A percentile compares a stretch with the other conserved stretches of the same genome.
phyloP scores from a whole-genome alignment of 768 basidiomycete species.

The Tricholoma terreum region DNA sequence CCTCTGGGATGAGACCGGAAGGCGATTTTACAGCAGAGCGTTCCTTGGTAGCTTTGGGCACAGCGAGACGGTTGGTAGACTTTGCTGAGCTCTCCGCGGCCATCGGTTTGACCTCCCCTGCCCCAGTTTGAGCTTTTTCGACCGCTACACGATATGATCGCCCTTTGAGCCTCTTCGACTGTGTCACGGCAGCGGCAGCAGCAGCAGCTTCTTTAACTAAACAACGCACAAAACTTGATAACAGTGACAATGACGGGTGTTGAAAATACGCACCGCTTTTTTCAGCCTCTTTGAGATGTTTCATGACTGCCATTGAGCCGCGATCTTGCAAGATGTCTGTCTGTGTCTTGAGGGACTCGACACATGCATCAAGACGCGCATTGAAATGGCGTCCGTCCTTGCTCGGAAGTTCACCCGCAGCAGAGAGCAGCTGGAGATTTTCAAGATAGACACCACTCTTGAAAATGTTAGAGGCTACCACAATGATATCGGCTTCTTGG shows the following conservation, averaged over 20 bases:
- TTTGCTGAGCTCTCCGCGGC: conserved; percentile 7
- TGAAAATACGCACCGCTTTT: conserved; percentile 47
- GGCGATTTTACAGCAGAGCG: conserved; percentile 23
- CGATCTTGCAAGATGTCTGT: conserved; percentile 65
- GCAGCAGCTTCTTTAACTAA: conserved; percentile 52
- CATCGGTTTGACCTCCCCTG: conserved; percentile 1
- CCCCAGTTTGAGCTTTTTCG: conserved; percentile 33
- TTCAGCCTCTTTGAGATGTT: conserved; percentile 61
- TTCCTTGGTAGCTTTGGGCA: conserved; percentile 6
- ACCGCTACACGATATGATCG: conserved; percentile 66
- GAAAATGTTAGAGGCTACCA: conserved; percentile 86
- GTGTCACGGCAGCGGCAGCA: conserved; percentile 37
- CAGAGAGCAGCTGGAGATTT: conserved; percentile 72
- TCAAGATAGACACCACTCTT: conserved; percentile 71
- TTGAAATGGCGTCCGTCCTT: conserved; percentile 89
- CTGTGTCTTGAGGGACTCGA: conserved; percentile 58
- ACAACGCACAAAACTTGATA: conserved; percentile 1
- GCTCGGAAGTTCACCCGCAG: conserved; percentile 64
- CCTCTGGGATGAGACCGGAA: conserved; percentile 50
- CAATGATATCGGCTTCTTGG: conserved; percentile 78
- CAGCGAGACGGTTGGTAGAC: conserved; percentile 13
- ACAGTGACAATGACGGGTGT: neutral
- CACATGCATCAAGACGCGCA: conserved; percentile 65
- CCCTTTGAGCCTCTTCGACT: conserved; percentile 71
- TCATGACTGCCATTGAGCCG: conserved; percentile 59